phyloP scores from a whole-genome alignment of 169 alveolate species.

The Plasmodium vivax region DNA sequence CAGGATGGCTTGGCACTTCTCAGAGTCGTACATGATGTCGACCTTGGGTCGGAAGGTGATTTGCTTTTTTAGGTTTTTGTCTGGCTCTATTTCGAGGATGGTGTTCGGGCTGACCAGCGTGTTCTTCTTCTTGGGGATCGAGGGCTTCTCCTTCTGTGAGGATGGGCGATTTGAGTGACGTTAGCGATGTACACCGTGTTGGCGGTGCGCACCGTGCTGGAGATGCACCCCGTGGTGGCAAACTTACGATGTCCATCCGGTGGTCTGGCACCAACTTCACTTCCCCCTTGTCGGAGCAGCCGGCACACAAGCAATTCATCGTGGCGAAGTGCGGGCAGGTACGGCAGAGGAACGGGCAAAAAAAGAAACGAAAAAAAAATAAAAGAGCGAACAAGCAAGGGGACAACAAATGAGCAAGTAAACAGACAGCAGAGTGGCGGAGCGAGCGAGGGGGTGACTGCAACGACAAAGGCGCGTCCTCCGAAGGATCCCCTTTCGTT shows the following conservation, averaged over 20 bases:
- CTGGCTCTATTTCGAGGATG: slow-evolving; percentile 83
- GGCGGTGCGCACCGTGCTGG: background rate
- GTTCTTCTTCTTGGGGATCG: slow-evolving; percentile 82
- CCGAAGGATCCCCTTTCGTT: background rate
- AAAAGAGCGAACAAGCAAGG: background rate
- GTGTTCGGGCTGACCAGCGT: slow-evolving; percentile 85
- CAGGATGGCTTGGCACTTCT: slow-evolving; percentile 75
- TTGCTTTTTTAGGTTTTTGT: slow-evolving; percentile 78
- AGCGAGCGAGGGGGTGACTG: background rate
- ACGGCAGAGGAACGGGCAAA: background rate
- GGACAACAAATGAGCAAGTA: too few relatives aligned
- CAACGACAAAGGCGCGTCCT: background rate
- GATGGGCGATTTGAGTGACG: too few relatives aligned
- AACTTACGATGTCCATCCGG: slow-evolving; percentile 35
- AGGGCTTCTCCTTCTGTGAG: slow-evolving; percentile 83
- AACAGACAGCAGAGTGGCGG: background rate
- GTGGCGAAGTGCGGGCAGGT: background rate
- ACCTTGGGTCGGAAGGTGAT: slow-evolving; percentile 85
- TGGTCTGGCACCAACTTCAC: slow-evolving; percentile 40
- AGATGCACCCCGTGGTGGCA: too few relatives aligned
- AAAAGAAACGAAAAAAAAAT: slow-evolving; percentile 14
- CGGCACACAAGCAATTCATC: slow-evolving; percentile 63
- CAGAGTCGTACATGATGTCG: slow-evolving; percentile 84
- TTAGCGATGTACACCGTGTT: background rate
- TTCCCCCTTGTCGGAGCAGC: slow-evolving; percentile 56